Conservation (phyloP, 2,329 filamentous ascomycete genomes). For the Aaosphaeria arxii region DNA sequence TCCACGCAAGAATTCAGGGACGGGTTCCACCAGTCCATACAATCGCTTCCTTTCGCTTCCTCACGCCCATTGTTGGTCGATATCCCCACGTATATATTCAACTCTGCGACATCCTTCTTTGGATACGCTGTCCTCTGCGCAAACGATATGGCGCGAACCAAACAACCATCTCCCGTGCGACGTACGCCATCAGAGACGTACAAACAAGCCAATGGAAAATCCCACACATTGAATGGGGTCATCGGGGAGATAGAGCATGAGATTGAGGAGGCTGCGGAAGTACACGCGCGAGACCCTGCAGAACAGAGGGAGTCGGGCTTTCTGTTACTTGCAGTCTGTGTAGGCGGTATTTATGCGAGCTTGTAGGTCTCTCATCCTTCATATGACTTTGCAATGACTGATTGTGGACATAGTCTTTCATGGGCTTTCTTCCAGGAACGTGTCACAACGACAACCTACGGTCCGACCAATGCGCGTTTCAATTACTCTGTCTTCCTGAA, state of each 20-base stretch:
- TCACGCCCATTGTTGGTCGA: too few relatives aligned
- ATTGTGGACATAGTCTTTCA: conserved; percentile 60
- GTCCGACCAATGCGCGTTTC: conserved; percentile 65
- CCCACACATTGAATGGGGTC: conserved; percentile 20
- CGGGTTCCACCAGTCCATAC: too few relatives aligned
- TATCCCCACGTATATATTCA: too few relatives aligned
- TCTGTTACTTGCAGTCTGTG: conserved; percentile 76
- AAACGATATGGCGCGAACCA: conserved; percentile 27
- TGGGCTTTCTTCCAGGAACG: conserved; percentile 98
- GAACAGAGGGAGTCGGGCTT: conserved; percentile 54
- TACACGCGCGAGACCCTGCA: conserved; percentile 27
- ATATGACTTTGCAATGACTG: neutral
- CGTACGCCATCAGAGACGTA: conserved; percentile 25
- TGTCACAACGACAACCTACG: conserved; percentile 89
- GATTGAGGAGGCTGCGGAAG: conserved; percentile 28
- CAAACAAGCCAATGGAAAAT: conserved; percentile 17
- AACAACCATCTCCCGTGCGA: conserved; percentile 17
- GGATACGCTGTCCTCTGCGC: too few relatives aligned
- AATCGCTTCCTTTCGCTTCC: too few relatives aligned
- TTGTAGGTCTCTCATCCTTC: conserved; percentile 61
- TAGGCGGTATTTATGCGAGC: conserved; percentile 93
- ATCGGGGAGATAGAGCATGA: conserved; percentile 25
- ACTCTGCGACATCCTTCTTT: too few relatives aligned
- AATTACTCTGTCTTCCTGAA: conserved; percentile 94
- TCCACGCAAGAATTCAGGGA: too few relatives aligned